Evolutionary conservation across 225 moss, liverwort and hornwort genomes (phyloP), one percentile per base, ranked within the genome.

Genomic region (Bryum argenteum): DNA sequence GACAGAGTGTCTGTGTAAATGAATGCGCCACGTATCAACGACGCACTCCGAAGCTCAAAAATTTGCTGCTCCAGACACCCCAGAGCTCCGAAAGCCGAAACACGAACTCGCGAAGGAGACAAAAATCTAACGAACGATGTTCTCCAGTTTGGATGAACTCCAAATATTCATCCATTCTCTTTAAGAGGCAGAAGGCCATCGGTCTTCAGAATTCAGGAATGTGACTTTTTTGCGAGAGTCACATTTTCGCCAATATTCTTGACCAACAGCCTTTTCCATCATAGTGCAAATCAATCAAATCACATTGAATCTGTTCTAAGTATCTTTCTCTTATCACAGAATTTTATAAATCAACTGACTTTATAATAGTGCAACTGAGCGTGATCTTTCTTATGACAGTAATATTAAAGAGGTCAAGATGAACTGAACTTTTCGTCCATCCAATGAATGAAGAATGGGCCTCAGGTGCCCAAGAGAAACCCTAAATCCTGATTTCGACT

Each of bases 401-500:
- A 41, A 12, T 13, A 54, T 54, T 54, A 63, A 12, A n/a, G 42
- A 71, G 42, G 47, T 16, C 16, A 16, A 14, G 22, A 15, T 44
- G 56, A 8, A 70, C 2, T 10, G 5, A 16, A 54, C 0, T 16
- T 33, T 61, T 53, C 58, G 56, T 65, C 65, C n/a, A 42, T 68
- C 43, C 43, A 0, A 14, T 16, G 14, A 19, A 42, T 0, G 61
- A 21, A 24, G 40, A 39, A 40, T 13, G 45, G 18, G 13, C 10
- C 4, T n/a, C 16, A 9, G 39, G 5, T 0, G 6, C 6, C 11
- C 2, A 18, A 40, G 17, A 19, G 52, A 62, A 78, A 38, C 71
- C 78, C 79, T 79, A 79, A 72, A 60, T 23, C 75, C 63, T 37
- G 66, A 17, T 11, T 19, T 11, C 55, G 24, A 28, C 42, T 6